Evolutionary conservation across 139 green algal genomes (phyloP).

Genomic region (Chlorella sp.): DNA sequence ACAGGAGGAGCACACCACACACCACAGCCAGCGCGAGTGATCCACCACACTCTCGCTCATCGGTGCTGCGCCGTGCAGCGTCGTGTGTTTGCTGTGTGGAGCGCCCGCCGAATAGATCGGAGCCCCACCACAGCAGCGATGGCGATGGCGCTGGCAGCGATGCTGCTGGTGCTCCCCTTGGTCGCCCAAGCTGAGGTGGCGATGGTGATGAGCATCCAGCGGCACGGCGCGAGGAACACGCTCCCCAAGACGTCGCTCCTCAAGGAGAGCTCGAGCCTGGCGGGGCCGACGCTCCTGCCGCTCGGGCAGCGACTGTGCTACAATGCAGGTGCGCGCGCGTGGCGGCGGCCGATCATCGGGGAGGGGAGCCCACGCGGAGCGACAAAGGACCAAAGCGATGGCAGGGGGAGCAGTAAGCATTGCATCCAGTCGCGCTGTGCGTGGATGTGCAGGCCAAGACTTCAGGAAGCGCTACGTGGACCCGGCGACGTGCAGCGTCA

Average conservation of each 20-base stretch:
- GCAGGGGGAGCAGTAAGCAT: not conserved
- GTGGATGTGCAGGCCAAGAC: not conserved
- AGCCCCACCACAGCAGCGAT: too few species aligned
- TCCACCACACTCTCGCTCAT: too few species aligned
- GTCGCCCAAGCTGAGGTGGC: too few species aligned
- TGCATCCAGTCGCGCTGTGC: not conserved
- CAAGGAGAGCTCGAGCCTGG: conserved; percentile 20
- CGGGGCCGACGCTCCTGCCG: conserved; percentile 40
- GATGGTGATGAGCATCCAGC: conserved; percentile 25
- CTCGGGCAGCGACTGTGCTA: conserved; percentile 27
- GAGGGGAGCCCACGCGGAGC: not conserved
- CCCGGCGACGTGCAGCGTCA: not conserved
- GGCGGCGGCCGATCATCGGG: not conserved
- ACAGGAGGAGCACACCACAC: too few species aligned
- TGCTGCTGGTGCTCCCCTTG: too few species aligned
- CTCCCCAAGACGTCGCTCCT: conserved; percentile 34
- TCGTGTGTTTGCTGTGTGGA: too few species aligned
- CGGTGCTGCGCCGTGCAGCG: too few species aligned
- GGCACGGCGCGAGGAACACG: conserved; percentile 39
- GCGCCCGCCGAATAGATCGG: too few species aligned
- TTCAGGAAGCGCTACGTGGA: not conserved
- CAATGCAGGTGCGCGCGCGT: conserved; percentile 17
- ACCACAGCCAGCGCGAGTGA: too few species aligned
- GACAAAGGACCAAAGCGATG: not conserved
- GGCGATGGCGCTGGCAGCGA: too few species aligned